phyloP scores from a whole-genome alignment of 352 stramenopile genomes.

The Pythium angustatum region DNA sequence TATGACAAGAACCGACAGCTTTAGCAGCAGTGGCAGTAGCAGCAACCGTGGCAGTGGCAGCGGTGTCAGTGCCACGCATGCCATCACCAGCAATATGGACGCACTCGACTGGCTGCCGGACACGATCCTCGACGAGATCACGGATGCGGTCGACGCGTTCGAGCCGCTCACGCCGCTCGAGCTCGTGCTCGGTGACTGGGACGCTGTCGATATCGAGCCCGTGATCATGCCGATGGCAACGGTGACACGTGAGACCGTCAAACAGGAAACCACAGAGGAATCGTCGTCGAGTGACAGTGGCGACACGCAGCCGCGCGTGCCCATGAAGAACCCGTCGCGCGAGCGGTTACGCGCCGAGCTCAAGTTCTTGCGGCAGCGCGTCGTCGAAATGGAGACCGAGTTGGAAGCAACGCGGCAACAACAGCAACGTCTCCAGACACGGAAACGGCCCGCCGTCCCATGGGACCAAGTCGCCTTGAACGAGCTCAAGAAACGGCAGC shows the following conservation, averaged over 20 bases:
- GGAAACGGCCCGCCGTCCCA: background rate
- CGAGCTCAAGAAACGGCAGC: slow-evolving; percentile 33
- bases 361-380: slow-evolving; percentile 4
- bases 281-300: background rate
- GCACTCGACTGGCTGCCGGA: background rate
- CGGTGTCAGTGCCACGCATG: background rate
- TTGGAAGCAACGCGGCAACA: background rate
- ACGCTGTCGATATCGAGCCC: background rate
- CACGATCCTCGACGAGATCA: slow-evolving; percentile 8
- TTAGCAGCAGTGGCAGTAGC: no score
- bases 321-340: slow-evolving; percentile 22
- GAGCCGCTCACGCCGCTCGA: slow-evolving; percentile 12
- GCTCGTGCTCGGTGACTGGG: slow-evolving; percentile 6
- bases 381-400: slow-evolving; percentile 10
- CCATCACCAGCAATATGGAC: background rate
- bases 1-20: no score
- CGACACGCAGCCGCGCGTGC: background rate
- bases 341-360: slow-evolving; percentile 18
- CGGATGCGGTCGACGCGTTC: slow-evolving; percentile 5
- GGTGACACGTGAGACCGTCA: background rate
- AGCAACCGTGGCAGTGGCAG: no score
- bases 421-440: slow-evolving; percentile 4
- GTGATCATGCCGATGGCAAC: background rate
- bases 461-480: slow-evolving; percentile 29
- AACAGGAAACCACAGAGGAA: background rate